Conservation (phyloP, 139 green algal genomes). For the Volvox africanus region DNA sequence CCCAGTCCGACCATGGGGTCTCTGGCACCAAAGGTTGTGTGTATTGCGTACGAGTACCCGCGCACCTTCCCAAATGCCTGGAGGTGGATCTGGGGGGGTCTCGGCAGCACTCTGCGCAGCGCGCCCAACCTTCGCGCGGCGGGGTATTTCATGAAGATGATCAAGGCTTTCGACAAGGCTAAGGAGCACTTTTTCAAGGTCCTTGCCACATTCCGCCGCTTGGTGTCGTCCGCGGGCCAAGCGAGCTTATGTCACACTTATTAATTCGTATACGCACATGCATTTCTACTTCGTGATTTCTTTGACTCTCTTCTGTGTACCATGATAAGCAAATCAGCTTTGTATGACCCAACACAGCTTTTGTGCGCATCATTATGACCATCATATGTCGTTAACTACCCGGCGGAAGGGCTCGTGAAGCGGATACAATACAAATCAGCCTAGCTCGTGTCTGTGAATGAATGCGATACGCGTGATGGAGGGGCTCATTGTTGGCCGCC, state of each 20-base stretch:
- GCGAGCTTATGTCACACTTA: background rate
- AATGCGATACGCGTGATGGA: background rate
- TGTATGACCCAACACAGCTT: background rate
- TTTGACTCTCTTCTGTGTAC: too few relatives aligned
- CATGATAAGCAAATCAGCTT: background rate
- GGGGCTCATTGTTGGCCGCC: too few relatives aligned
- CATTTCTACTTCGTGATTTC: background rate
- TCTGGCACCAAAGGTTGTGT: background rate
- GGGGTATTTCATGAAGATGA: background rate
- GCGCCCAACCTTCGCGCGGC: background rate
- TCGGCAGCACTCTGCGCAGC: background rate
- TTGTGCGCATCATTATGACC: background rate
- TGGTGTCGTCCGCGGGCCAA: background rate
- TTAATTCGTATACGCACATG: background rate
- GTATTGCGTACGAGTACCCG: slow-evolving; percentile 16
- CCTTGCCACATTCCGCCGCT: too few relatives aligned
- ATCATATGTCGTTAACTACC: background rate
- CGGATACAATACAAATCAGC: too few relatives aligned
- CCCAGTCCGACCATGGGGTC: too few relatives aligned
- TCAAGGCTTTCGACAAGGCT: background rate
- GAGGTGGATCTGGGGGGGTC: background rate
- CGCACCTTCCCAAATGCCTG: background rate
- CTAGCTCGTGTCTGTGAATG: background rate
- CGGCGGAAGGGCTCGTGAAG: too few relatives aligned
- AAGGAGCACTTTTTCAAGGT: background rate